Base-by-base conservation (phyloP, 345 rosid genomes). In the Linum tenue region DNA sequence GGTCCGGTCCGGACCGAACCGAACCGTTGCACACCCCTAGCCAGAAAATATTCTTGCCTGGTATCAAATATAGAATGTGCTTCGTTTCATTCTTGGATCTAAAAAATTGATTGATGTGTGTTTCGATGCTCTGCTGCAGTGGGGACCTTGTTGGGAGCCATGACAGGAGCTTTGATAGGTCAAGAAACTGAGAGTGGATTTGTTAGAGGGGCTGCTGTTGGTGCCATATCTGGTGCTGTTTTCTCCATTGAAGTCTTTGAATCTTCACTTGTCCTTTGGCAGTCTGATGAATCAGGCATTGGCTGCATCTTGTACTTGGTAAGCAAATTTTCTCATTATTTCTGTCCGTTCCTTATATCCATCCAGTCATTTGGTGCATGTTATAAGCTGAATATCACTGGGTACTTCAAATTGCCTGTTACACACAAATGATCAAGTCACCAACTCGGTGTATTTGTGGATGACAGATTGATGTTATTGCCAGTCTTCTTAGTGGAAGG, bases 161-260 rank as follows among this genome's bases (percentile, higher is more conserved):
- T 95, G 82, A 95, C 99, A 4, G 99, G 99, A 66, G 99, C 99
- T 75, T 75, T 95, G 76, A 95, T 95, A 60, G 99, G 99, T 57
- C 99, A 95, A 79, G 99, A 95, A 75, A 95, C 99, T 1, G 99
- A 95, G 72, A 95, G 97, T 76, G 99, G 99, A 12, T 95, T 95
- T 66, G 82, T 95, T 60, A 70, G 99, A 72, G 99, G 99, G 51
- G 97, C 99, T 3, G 97, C 97, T 0, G 83, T 95, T 60, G 99
- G 99, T 44, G 99, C 99, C 31, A 95, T 95, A 60, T 95, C 99
- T 37, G 99, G 99, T 65, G 99, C 99, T 63, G 99, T 95, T 79
- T 95, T 87, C 80, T 95, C 99, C 0, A 91, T 95, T 37, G 99
- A 95, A 76, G 99, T 95, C 60, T 95, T 95, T 43, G 99, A 95